A percentile compares a stretch with the other conserved stretches of the same genome.
phyloP scores from a whole-genome alignment of 2,329 filamentous ascomycete genomes.

The Pyricularia grisea region DNA sequence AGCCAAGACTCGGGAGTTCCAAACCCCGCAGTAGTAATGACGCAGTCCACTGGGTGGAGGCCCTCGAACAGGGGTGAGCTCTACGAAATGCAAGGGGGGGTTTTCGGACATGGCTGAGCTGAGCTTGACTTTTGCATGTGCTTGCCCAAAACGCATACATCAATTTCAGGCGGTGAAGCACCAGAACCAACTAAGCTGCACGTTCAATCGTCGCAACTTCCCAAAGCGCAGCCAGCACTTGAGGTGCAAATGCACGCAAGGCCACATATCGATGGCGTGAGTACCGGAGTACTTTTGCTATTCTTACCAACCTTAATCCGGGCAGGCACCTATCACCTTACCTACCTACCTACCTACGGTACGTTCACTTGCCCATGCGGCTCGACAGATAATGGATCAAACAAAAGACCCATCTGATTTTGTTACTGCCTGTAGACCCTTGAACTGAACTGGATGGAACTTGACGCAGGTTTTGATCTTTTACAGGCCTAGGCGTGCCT shows the following conservation, averaged over 20 bases:
- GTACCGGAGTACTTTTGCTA: too few relatives aligned
- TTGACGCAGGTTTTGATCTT: background rate
- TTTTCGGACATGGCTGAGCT: background rate
- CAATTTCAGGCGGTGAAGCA: background rate
- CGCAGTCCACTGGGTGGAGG: background rate
- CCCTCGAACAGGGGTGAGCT: background rate
- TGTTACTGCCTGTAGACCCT: background rate
- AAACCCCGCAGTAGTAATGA: background rate
- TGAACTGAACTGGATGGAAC: background rate
- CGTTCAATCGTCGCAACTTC: background rate
- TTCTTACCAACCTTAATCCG: too few relatives aligned
- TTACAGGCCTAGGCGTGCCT: background rate
- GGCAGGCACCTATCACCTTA: too few relatives aligned
- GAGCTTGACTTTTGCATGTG: background rate
- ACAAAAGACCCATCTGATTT: background rate
- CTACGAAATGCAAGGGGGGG: background rate
- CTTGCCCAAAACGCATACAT: background rate
- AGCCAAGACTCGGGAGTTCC: background rate
- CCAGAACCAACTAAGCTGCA: background rate
- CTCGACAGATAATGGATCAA: background rate
- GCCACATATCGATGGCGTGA: background rate
- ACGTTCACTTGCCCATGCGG: background rate
- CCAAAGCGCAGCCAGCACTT: background rate
- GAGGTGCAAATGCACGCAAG: background rate
- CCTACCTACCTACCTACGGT: background rate